A percentile compares a stretch with the other conserved stretches of the same genome.
Evolutionary conservation across 2,329 filamentous ascomycete species (phyloP).

Genomic region (Penicillium expansum): DNA sequence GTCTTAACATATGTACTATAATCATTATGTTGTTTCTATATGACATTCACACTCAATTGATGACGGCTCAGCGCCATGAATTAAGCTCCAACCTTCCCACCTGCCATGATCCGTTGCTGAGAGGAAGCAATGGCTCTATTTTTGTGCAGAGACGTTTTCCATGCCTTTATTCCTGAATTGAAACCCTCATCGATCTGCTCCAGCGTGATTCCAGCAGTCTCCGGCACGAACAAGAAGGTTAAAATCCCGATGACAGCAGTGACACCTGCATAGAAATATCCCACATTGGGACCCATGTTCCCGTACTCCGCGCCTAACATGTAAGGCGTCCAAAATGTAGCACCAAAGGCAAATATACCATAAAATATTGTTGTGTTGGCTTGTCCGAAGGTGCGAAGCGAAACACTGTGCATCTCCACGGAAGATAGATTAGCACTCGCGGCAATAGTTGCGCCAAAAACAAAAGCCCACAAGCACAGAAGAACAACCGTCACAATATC

Average conservation of each 20-base stretch:
- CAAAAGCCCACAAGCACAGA: constrained; percentile 26
- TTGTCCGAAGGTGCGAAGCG: constrained; percentile 26
- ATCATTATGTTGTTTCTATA: too few relatives aligned
- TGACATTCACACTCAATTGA: neutral
- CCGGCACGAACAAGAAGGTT: constrained; percentile 24
- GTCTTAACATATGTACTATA: neutral
- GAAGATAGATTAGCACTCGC: constrained; percentile 19
- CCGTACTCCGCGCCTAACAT: constrained; percentile 23
- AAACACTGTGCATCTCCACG: constrained; percentile 26
- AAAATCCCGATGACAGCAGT: constrained; percentile 18
- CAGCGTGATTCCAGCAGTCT: constrained; percentile 26
- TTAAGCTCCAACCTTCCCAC: neutral
- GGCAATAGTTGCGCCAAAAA: constrained; percentile 24
- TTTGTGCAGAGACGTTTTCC: constrained; percentile 23
- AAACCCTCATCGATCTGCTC: constrained; percentile 32
- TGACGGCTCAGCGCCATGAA: neutral
- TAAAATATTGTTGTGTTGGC: constrained; percentile 23
- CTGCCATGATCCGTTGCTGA: neutral
- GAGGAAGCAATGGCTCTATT: constrained; percentile 16
- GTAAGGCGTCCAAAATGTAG: constrained; percentile 24
- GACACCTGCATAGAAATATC: constrained; percentile 30
- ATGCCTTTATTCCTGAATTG: constrained; percentile 20
- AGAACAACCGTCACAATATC: constrained; percentile 22
- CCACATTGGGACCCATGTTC: constrained; percentile 29
- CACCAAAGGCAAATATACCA: constrained; percentile 22